Base-by-base conservation (phyloP, 2,329 filamentous ascomycete species). In the Colletotrichum simmondsii region DNA sequence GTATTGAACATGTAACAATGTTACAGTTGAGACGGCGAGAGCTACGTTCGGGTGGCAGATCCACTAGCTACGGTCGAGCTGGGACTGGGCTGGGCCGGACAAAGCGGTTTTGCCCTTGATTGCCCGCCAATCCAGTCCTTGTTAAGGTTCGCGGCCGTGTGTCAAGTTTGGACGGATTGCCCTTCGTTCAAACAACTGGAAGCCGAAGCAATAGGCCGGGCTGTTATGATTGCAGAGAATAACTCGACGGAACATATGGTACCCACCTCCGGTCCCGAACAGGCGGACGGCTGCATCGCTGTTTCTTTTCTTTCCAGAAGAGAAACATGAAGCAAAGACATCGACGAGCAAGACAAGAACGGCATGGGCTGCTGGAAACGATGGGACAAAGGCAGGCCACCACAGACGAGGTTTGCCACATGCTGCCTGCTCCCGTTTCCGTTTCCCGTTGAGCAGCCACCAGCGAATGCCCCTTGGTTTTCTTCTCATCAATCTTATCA, bases 1-100 rank as follows among this genome's bases (percentile, higher is more conserved):
- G 46, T 56, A 70, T 56, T 59, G 60, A 73, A 30, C 66, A 52
- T 65, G 66, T 42, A 65, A 65, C 71, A 49, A 70, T 71, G 60
- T 57, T 71, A 57, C 71, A 65, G 56, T 73, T 73, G 71, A 73
- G 71, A 73, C 71, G 66, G 66, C 71, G 70, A 70, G 56, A 52
- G 56, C 71, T 66, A 72, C 71, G 71, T 73, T 73, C 71, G 71
- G 71, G 71, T 73, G 71, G 71, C 71, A 73, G 71, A 73, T 73
- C 66, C 66, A 49, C 71, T 70, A 73, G 61, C 60, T 65, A 32
- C 56, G 71, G 56, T 73, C 61, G 61, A 73, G 54, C 71, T 65
- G 60, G 66, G 71, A 70, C 67, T 65, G 61, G 63, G 67, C 60
- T 61, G 49, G 54, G 49, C 56, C 60, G 61, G 71, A 71, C 66